Percentiles rank a stretch among this genome's conserved stretches.
These are phyloP conservation scores for Xylaria nigripes DNA, from an alignment of 495 filamentous ascomycete species.

Conservation along the genomic window DNA sequence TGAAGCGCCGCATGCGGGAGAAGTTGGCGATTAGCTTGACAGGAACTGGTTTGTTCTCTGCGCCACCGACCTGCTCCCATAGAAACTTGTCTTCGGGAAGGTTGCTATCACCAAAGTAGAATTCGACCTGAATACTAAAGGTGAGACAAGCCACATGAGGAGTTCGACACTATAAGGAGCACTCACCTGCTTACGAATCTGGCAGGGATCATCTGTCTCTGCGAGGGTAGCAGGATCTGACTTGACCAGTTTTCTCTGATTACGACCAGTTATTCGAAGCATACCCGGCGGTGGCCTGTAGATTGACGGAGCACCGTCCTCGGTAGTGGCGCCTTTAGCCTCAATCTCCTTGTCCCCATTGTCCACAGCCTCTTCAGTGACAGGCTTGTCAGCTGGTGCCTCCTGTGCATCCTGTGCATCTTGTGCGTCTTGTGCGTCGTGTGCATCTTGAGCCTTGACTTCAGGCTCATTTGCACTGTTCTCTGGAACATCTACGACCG, in stretches of 20 bases:
- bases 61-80: conserved; percentile 63
- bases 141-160: conserved; percentile 4
- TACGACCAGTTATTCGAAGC: conserved; percentile 17
- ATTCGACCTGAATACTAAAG: conserved; percentile 63
- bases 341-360: conserved; percentile 4
- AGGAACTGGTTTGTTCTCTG: conserved; percentile 67
- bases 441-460: conserved; percentile 1
- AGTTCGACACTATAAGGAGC: conserved; percentile 1
- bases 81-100: conserved; percentile 82
- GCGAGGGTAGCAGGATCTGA: conserved; percentile 55
- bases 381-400: background rate
- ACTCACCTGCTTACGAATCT: conserved; percentile 71
- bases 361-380: background rate
- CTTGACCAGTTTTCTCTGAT: conserved; percentile 36
- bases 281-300: conserved; percentile 14
- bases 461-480: conserved; percentile 1
- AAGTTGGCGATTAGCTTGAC: conserved; percentile 71
- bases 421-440: too few species aligned
- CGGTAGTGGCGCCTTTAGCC: background rate
- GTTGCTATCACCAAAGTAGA: conserved; percentile 94
- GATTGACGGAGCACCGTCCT: conserved; percentile 5
- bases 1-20: conserved; percentile 89
- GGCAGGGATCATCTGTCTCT: conserved; percentile 59
- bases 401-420: too few species aligned
- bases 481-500: background rate